These are phyloP conservation scores for Auriscalpium vulgare DNA, from an alignment of 768 basidiomycete species.

Conservation along the genomic window DNA sequence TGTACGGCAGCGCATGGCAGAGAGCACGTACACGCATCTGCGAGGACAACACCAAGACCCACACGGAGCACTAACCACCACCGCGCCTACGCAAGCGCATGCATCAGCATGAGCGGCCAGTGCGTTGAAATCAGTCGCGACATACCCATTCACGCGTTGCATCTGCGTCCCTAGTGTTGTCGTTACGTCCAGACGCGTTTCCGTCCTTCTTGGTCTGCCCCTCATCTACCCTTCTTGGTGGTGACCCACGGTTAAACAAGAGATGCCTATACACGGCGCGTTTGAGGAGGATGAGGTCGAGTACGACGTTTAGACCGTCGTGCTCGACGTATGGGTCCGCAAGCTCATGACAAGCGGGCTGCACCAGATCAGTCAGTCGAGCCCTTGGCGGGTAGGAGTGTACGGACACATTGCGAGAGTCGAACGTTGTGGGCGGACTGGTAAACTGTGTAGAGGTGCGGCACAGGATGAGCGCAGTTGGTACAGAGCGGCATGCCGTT, in stretches of 20 bases:
- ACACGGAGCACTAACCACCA: constrained; percentile 55
- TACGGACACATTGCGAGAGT: constrained; percentile 76
- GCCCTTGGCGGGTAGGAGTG: not conserved
- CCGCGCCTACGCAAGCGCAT: constrained; percentile 34
- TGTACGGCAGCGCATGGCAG: not conserved
- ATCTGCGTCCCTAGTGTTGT: constrained; percentile 21
- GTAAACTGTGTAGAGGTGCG: constrained; percentile 77
- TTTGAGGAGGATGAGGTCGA: constrained; percentile 80
- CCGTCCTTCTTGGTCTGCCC: not conserved
- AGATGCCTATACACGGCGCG: constrained; percentile 76
- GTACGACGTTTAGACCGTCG: constrained; percentile 59
- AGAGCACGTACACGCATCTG: constrained; percentile 63
- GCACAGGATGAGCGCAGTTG: constrained; percentile 55
- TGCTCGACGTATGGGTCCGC: constrained; percentile 88
- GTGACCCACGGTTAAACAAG: constrained; percentile 69
- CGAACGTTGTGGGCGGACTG: constrained; percentile 70
- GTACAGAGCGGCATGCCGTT: constrained; percentile 71
- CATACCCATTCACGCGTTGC: constrained; percentile 5
- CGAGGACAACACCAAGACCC: constrained; percentile 46
- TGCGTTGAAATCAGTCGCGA: not conserved
- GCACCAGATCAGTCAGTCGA: constrained; percentile 8
- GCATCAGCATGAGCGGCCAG: not conserved
- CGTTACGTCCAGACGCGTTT: constrained; percentile 1
- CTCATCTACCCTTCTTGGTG: constrained; percentile 39
- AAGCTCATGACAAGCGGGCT: constrained; percentile 58